phyloP scores from a whole-genome alignment of 2,329 filamentous ascomycete genomes.

The Phaeosphaeriaceae sp. region DNA sequence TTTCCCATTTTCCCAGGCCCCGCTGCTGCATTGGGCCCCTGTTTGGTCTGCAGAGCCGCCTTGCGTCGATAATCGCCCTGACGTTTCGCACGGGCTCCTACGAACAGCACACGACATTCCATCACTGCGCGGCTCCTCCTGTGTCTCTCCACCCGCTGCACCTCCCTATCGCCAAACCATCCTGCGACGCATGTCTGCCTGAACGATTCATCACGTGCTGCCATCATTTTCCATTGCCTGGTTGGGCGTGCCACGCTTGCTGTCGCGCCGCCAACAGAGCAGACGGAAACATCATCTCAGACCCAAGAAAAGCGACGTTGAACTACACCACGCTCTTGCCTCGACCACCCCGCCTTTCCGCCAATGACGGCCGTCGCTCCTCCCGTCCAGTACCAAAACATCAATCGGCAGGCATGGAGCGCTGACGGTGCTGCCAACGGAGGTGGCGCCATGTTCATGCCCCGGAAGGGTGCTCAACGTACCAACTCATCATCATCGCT shows the following conservation, averaged over 20 bases:
- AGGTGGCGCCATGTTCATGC: conserved; percentile 76
- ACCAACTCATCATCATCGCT: conserved; percentile 91
- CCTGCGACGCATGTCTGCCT: conserved; percentile 37
- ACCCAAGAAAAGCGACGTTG: conserved; percentile 30
- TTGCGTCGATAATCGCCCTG: conserved; percentile 25
- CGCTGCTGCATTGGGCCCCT: conserved; percentile 20
- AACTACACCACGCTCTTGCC: conserved; percentile 20
- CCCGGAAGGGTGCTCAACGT: conserved; percentile 82
- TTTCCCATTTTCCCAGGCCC: conserved; percentile 14
- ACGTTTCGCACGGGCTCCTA: conserved; percentile 40
- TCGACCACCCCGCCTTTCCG: conserved; percentile 28
- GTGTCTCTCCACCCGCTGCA: conserved; percentile 12
- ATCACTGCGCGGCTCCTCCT: conserved; percentile 21
- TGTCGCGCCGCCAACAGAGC: conserved; percentile 36
- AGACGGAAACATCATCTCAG: conserved; percentile 21
- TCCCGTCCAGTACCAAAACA: conserved; percentile 67
- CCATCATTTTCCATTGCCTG: conserved; percentile 22
- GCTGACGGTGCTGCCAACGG: conserved; percentile 66
- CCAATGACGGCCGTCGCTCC: conserved; percentile 71
- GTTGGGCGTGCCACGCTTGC: conserved; percentile 34
- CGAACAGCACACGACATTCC: conserved; percentile 45
- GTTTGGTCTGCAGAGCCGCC: conserved; percentile 20
- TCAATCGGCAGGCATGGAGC: conserved; percentile 67
- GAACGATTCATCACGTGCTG: conserved; percentile 23
- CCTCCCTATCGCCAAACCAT: conserved; percentile 14